Evolutionary conservation across 768 basidiomycete genomes (phyloP).

Genomic region (Lenzites betulinus): DNA sequence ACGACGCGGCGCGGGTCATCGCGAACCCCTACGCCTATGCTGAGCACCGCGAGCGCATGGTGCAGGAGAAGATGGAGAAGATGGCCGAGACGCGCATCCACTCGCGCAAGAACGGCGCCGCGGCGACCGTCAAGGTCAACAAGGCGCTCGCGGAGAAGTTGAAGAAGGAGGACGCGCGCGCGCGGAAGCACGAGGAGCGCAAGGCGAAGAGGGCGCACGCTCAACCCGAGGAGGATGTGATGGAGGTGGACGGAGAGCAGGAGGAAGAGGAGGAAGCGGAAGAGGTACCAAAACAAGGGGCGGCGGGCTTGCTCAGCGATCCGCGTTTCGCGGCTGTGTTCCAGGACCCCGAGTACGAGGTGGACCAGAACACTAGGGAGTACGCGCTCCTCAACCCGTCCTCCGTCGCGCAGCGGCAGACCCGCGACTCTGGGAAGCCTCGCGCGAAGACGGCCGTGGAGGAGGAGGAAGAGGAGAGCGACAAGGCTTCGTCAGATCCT

Average conservation of each 20-base stretch:
- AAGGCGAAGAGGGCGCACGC: conserved; percentile 47
- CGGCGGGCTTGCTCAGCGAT: conserved; percentile 69
- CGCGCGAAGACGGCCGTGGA: conserved; percentile 79
- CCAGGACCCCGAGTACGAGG: conserved; percentile 86
- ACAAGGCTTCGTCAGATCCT: conserved; percentile 56
- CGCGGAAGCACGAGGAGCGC: conserved; percentile 50
- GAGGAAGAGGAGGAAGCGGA: conserved; percentile 30
- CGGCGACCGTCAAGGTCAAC: conserved; percentile 66
- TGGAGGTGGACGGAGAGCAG: conserved; percentile 34
- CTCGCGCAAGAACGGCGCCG: conserved; percentile 60
- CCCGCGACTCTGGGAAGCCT: conserved; percentile 15
- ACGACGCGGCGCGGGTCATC: conserved; percentile 93
- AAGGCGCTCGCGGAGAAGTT: conserved; percentile 88
- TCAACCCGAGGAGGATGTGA: conserved; percentile 36
- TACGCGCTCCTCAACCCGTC: conserved; percentile 94
- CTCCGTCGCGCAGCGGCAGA: conserved; percentile 56
- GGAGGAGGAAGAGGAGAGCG: conserved; percentile 87
- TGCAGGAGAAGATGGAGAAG: conserved; percentile 89
- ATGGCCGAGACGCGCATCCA: conserved; percentile 93
- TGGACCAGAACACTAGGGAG: conserved; percentile 88
- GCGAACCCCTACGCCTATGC: conserved; percentile 96
- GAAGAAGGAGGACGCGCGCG: conserved; percentile 62
- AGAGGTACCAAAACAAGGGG: conserved; percentile 28
- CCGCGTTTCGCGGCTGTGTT: conserved; percentile 90
- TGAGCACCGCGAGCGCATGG: conserved; percentile 88